A percentile compares a stretch with the other conserved stretches of the same genome.
phyloP scores from a whole-genome alignment of 768 basidiomycete species.

The Rhizopogon sp. region DNA sequence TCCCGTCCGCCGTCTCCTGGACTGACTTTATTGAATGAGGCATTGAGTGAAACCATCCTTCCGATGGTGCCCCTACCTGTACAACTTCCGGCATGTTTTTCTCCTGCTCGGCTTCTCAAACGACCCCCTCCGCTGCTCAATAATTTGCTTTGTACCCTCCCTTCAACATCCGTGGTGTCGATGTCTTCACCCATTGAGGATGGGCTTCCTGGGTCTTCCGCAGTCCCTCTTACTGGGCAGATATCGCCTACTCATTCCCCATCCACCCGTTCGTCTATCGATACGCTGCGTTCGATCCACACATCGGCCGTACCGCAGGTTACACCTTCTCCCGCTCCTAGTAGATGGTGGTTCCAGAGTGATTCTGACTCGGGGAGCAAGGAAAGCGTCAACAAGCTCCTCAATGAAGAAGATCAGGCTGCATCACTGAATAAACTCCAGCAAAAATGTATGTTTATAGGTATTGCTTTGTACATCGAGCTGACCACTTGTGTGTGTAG shows the following conservation, averaged over 20 bases:
- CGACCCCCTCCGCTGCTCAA: constrained; percentile 50
- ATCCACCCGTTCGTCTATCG: constrained; percentile 47
- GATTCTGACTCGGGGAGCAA: constrained; percentile 33
- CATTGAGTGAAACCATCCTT: constrained; percentile 35
- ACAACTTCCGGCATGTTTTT: constrained; percentile 33
- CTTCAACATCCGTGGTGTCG: constrained; percentile 53
- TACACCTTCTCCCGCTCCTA: constrained; percentile 14
- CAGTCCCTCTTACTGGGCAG: constrained; percentile 15
- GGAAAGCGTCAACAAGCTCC: constrained; percentile 37
- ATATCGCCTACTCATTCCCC: constrained; percentile 30
- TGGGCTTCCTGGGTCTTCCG: constrained; percentile 4
- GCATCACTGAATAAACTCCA: constrained; percentile 29
- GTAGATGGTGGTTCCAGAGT: constrained; percentile 49
- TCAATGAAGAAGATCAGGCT: constrained; percentile 49
- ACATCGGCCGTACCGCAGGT: constrained; percentile 23
- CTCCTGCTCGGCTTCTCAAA: constrained; percentile 25
- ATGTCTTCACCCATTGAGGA: constrained; percentile 13
- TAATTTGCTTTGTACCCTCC: constrained; percentile 54
- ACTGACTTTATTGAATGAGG: constrained; percentile 39
- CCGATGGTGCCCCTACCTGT: constrained; percentile 41
- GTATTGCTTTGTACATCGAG: background rate
- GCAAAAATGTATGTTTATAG: constrained; percentile 53
- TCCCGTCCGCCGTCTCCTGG: constrained; percentile 33
- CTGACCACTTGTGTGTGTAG: constrained; percentile 30
- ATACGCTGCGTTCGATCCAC: constrained; percentile 46